phyloP scores from a whole-genome alignment of 2,329 filamentous ascomycete species.

The Verticillium alfalfae region DNA sequence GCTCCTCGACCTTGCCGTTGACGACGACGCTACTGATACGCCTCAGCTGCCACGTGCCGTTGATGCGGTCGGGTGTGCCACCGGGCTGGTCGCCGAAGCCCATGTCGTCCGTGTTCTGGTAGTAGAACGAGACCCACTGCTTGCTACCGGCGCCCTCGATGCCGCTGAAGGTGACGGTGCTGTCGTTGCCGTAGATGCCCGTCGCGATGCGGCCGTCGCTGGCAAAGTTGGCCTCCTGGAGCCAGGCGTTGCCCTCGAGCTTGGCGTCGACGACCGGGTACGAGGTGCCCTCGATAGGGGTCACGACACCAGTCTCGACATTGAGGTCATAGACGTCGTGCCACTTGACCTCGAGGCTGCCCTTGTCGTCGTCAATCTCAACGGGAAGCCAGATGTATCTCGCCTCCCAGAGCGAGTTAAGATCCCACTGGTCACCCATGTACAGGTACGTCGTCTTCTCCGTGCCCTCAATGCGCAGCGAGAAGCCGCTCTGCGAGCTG shows the following conservation, averaged over 20 bases:
- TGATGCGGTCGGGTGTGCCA: slow-evolving; percentile 53
- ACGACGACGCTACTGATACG: slow-evolving; percentile 56
- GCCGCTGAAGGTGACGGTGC: slow-evolving; percentile 37
- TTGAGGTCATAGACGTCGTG: slow-evolving; percentile 49
- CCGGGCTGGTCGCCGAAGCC: slow-evolving; percentile 50
- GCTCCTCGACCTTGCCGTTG: slow-evolving; percentile 34
- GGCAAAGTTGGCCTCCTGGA: slow-evolving; percentile 47
- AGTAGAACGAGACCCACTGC: slow-evolving; percentile 52
- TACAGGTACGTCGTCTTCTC: slow-evolving; percentile 45
- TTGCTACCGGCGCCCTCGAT: slow-evolving; percentile 39
- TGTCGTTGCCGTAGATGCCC: slow-evolving; percentile 46
- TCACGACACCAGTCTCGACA: slow-evolving; percentile 42
- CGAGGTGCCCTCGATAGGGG: slow-evolving; percentile 37
- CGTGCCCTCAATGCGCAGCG: slow-evolving; percentile 38
- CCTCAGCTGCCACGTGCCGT: slow-evolving; percentile 52
- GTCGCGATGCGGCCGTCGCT: slow-evolving; percentile 39
- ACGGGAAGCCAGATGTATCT: slow-evolving; percentile 52
- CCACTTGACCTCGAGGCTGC: slow-evolving; percentile 41
- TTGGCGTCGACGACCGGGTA: slow-evolving; percentile 39
- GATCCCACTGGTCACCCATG: slow-evolving; percentile 44
- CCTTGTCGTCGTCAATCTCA: slow-evolving; percentile 42
- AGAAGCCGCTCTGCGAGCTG: slow-evolving; percentile 46
- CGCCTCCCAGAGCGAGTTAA: slow-evolving; percentile 47
- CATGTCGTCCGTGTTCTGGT: slow-evolving; percentile 55
- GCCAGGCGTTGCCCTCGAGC: slow-evolving; percentile 34